Conservation (phyloP, 495 filamentous ascomycete species). For the Lepidopterella palustris region DNA sequence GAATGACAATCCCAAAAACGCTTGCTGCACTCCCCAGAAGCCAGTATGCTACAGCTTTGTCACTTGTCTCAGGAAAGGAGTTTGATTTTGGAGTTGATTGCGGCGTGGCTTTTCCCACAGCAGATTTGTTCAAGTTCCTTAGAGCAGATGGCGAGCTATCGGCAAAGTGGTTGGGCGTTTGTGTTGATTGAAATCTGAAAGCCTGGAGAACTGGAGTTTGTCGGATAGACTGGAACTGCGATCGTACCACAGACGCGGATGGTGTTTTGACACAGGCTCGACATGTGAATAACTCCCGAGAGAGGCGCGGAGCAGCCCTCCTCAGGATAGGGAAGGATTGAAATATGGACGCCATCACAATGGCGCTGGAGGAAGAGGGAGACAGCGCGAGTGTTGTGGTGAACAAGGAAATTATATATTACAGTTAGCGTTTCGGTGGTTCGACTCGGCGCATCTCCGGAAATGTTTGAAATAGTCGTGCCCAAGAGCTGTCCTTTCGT, state of each 20-base stretch:
- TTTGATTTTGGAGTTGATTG: neutral
- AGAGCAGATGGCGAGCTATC: conserved; percentile 17
- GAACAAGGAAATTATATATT: no score
- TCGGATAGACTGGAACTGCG: conserved; percentile 13
- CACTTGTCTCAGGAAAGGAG: conserved; percentile 65
- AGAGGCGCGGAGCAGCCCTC: conserved; percentile 47
- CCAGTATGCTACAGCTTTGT: conserved; percentile 81
- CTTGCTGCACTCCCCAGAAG: conserved; percentile 81
- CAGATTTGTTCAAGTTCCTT: conserved; percentile 10
- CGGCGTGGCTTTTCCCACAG: neutral
- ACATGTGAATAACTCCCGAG: conserved; percentile 54
- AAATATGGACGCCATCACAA: conserved; percentile 35
- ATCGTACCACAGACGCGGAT: conserved; percentile 31
- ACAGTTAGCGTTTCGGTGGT: no score
- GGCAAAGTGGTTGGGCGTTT: neutral
- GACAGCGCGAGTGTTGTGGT: no score
- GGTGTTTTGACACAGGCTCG: conserved; percentile 53
- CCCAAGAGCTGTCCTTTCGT: no score
- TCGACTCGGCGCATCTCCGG: no score
- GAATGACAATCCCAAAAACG: conserved; percentile 95
- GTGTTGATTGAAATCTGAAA: conserved; percentile 29
- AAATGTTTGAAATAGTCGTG: no score
- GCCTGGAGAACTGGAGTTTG: conserved; percentile 29
- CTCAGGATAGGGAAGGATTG: conserved; percentile 45
- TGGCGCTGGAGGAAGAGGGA: conserved; percentile 1